These are phyloP conservation scores for Psilocybe cyanescens DNA, from an alignment of 768 basidiomycete species.

Conservation along the genomic window DNA sequence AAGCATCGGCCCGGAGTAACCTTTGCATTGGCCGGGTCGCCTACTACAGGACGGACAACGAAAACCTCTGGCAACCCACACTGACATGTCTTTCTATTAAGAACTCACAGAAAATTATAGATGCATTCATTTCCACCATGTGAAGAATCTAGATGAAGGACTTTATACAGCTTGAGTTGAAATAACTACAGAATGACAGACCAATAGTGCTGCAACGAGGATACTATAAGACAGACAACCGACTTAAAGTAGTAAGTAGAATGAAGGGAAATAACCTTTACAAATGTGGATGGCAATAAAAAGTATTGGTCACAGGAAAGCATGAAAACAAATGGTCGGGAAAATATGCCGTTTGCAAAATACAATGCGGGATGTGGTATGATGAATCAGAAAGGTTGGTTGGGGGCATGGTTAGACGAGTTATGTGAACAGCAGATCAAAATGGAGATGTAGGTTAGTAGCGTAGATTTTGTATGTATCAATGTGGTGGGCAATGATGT, in stretches of 20 bases:
- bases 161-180: slow-evolving; percentile 58
- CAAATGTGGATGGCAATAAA: slow-evolving; percentile 54
- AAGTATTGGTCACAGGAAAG: slow-evolving; percentile 48
- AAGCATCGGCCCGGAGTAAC: slow-evolving; percentile 15
- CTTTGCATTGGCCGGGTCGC: slow-evolving; percentile 64
- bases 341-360: slow-evolving; percentile 68
- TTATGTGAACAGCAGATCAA: slow-evolving; percentile 46
- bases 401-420: slow-evolving; percentile 39
- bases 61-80: background rate
- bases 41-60: background rate
- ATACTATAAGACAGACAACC: slow-evolving; percentile 74
- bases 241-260: slow-evolving; percentile 51
- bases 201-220: slow-evolving; percentile 63
- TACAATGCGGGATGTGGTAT: slow-evolving; percentile 61
- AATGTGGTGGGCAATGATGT: slow-evolving; percentile 24
- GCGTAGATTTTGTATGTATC: slow-evolving; percentile 45
- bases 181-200: slow-evolving; percentile 77
- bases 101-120: slow-evolving; percentile 3
- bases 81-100: slow-evolving; percentile 1
- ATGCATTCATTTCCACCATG: slow-evolving; percentile 19
- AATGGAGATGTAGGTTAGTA: slow-evolving; percentile 39
- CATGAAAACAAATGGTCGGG: slow-evolving; percentile 57
- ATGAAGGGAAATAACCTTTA: slow-evolving; percentile 56
- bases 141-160: slow-evolving; percentile 44
- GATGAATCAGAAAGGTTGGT: slow-evolving; percentile 37